Evolutionary conservation across 495 filamentous ascomycete species (phyloP), one percentile per base, ranked within the genome.

Genomic region (Penicillium dipodomyicola): DNA sequence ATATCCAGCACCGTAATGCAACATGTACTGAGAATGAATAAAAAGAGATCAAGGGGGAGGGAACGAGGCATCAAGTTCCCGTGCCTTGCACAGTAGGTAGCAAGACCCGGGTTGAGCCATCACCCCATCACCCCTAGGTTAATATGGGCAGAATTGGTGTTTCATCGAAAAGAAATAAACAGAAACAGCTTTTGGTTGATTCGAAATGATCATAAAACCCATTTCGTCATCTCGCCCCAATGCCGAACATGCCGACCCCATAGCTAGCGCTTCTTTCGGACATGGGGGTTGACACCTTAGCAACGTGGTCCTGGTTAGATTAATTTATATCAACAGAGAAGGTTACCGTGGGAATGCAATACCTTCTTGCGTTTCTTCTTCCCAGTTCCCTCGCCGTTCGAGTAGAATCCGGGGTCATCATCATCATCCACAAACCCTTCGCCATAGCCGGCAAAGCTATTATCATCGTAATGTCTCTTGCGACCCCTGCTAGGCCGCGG

Each of bases 381-480:
- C 15, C 72, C 69, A n/a, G 67, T 63, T 52, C 74, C 76, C 58
- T 78, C 77, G 57, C 72, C 65, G 55, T 74, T 74, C 45, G 74
- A 77, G 56, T 75, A 75, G 55, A 78, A 73, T 43, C 68, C 74
- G 51, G 75, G 71, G 22, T 82, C 83, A 49, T 80, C 80, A 56
- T 84, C 81, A 51, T 84, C 83, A 64, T 85, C 82, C 11, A 75
- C 73, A 65, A 72, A 85, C 11, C 82, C 85, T 72, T 88, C 86
- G 48, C 79, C 82, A 59, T 90, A 90, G 5, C 87, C 87, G 50
- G 81, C 81, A 65, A 85, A 90, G 61, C 82, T 85, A 43, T 74
- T 73, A 29, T 89, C 87, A 63, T 84, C 81, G 64, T 90, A 90
- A 60, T 83, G 75, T 59, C 87, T 76, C 72, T 88, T 87, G 61